phyloP scores from a whole-genome alignment of 805 yeast genomes.

The Torulaspora quercuum region DNA sequence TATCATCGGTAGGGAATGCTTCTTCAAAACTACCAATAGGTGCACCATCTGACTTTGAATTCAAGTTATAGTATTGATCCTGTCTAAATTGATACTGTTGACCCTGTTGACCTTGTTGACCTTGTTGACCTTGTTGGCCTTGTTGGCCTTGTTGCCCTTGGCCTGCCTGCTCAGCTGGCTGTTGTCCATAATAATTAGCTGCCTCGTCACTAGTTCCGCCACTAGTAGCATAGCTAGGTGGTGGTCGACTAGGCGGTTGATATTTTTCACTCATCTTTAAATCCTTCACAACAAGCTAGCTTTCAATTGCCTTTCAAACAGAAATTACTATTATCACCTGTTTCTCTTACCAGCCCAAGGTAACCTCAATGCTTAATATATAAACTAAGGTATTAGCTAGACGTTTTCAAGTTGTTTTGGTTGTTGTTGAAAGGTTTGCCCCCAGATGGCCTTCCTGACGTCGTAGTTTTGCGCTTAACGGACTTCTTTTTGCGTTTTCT shows the following conservation, averaged over 20 bases:
- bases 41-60: conserved; percentile 36
- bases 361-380: too few species aligned
- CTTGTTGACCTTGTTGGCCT: conserved; percentile 1
- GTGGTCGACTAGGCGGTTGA: conserved; percentile 21
- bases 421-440: too few species aligned
- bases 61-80: conserved; percentile 27
- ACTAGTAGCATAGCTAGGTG: conserved; percentile 15
- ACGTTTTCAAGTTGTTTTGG: too few species aligned
- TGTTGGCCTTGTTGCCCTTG: too few species aligned
- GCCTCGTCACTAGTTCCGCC: conserved; percentile 3
- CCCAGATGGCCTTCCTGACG: too few species aligned
- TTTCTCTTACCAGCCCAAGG: too few species aligned
- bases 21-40: conserved; percentile 56
- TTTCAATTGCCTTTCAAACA: not conserved
- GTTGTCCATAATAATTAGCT: conserved; percentile 3
- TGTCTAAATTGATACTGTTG: conserved; percentile 12
- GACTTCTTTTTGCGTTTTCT: too few species aligned
- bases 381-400: too few species aligned
- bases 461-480: too few species aligned
- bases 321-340: too few species aligned
- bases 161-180: conserved; percentile 2
- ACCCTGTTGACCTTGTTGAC: conserved; percentile 1
- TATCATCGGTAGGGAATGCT: conserved; percentile 56
- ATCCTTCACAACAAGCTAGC: not conserved
- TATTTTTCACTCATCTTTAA: conserved; percentile 15